Percentiles rank a stretch among this genome's conserved stretches.
These are phyloP conservation scores for Neonectria faginata DNA, from an alignment of 2,329 filamentous ascomycete genomes.

Conservation along the genomic window DNA sequence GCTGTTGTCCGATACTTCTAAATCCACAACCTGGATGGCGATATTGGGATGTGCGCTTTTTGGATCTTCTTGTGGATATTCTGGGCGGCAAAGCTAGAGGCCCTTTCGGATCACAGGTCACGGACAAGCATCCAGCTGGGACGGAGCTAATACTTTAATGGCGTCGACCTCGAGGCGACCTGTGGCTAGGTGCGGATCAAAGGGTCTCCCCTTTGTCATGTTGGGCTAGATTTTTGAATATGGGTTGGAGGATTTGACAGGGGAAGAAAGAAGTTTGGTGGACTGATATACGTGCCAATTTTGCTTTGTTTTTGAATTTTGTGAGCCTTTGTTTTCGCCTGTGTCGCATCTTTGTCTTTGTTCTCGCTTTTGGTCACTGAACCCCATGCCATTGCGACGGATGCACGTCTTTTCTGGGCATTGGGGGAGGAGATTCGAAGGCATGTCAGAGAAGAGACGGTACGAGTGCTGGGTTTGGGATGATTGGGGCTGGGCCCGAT, in stretches of 20 bases:
- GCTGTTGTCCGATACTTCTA: constrained; percentile 60
- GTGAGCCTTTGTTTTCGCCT: constrained; percentile 24
- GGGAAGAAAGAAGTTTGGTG: constrained; percentile 34
- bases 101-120: constrained; percentile 34
- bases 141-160: constrained; percentile 27
- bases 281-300: constrained; percentile 34
- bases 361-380: neutral
- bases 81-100: constrained; percentile 41
- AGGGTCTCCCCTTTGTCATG: constrained; percentile 39
- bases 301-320: constrained; percentile 31
- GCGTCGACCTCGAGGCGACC: constrained; percentile 5
- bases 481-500: constrained; percentile 29
- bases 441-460: constrained; percentile 31
- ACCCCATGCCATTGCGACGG: neutral
- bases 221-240: constrained; percentile 40
- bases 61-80: constrained; percentile 53
- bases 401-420: constrained; percentile 2
- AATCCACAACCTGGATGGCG: constrained; percentile 16
- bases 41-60: constrained; percentile 44
- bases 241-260: constrained; percentile 32
- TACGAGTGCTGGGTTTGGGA: constrained; percentile 30
- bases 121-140: constrained; percentile 31
- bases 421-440: constrained; percentile 4
- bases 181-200: constrained; percentile 24
- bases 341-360: constrained; percentile 9